phyloP scores from a whole-genome alignment of 2,329 filamentous ascomycete genomes.

The Aspergillus ibericus region DNA sequence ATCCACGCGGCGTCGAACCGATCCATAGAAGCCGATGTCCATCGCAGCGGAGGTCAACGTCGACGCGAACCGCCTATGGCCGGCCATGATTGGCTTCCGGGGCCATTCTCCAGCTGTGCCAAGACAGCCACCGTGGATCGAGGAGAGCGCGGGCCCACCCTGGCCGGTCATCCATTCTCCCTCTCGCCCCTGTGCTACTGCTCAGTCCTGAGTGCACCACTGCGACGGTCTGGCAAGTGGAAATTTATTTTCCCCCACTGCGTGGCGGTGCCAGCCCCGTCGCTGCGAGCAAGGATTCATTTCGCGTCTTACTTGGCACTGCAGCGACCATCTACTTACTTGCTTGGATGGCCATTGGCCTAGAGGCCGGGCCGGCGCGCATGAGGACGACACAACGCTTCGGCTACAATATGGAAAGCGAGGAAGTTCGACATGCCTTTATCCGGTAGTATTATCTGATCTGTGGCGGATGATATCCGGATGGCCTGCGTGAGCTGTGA shows the following conservation, averaged over 20 bases:
- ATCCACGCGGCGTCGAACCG: slow-evolving; percentile 3
- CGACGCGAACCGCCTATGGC: neutral
- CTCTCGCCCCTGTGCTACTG: neutral
- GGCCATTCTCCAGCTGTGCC: slow-evolving; percentile 6
- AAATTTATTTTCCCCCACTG: neutral
- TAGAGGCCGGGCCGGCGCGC: neutral
- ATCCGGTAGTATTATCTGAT: neutral
- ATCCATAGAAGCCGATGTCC: neutral
- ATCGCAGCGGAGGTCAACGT: neutral
- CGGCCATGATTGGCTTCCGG: neutral
- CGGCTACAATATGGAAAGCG: neutral
- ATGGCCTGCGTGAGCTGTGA: neutral
- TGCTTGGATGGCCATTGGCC: neutral
- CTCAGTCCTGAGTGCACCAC: neutral
- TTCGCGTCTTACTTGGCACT: neutral
- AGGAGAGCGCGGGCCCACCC: neutral
- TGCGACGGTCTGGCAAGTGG: neutral
- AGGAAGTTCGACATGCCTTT: neutral
- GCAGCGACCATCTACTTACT: neutral
- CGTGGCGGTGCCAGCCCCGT: neutral
- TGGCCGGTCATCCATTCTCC: neutral
- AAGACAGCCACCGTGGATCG: slow-evolving; percentile 11
- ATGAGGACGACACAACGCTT: neutral
- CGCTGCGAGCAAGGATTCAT: neutral
- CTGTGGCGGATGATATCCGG: neutral